phyloP scores from a whole-genome alignment of 2,329 filamentous ascomycete genomes.

The Aspergillus brunneoviolaceus region DNA sequence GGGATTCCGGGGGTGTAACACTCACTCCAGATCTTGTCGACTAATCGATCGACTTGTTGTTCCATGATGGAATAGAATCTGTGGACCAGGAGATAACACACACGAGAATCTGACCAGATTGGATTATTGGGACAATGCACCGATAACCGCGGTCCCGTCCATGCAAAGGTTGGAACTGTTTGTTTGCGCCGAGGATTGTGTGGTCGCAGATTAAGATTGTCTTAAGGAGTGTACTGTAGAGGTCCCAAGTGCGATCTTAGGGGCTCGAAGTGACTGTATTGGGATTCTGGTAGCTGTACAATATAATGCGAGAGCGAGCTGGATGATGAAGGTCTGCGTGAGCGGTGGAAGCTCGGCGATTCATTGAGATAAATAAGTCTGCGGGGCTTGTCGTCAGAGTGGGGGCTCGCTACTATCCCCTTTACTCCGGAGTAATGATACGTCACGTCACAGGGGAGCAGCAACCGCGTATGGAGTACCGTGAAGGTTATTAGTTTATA shows the following conservation, averaged over 20 bases:
- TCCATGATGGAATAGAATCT: slow-evolving; percentile 25
- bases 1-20: background rate
- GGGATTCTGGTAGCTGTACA: background rate
- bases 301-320: background rate
- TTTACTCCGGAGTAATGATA: slow-evolving; percentile 1
- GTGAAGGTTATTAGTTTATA: background rate
- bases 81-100: background rate
- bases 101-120: background rate
- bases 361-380: slow-evolving; percentile 22
- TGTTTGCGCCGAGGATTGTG: background rate
- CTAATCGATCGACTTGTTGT: slow-evolving; percentile 32
- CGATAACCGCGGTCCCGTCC: background rate
- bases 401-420: slow-evolving; percentile 20
- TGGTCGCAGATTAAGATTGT: background rate
- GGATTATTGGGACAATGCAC: slow-evolving; percentile 4
- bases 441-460: slow-evolving; percentile 14
- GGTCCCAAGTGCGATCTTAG: background rate
- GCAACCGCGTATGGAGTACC: background rate
- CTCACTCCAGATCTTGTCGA: slow-evolving; percentile 39
- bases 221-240: background rate
- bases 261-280: background rate
- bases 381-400: slow-evolving; percentile 28
- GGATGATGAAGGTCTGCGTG: slow-evolving; percentile 5
- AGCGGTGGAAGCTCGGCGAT: slow-evolving; percentile 13
- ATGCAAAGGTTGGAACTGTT: background rate